A percentile compares a stretch with the other conserved stretches of the same genome.
These are phyloP conservation scores for Yarrowia deformans DNA, from an alignment of 805 yeast genomes.

Conservation along the genomic window DNA sequence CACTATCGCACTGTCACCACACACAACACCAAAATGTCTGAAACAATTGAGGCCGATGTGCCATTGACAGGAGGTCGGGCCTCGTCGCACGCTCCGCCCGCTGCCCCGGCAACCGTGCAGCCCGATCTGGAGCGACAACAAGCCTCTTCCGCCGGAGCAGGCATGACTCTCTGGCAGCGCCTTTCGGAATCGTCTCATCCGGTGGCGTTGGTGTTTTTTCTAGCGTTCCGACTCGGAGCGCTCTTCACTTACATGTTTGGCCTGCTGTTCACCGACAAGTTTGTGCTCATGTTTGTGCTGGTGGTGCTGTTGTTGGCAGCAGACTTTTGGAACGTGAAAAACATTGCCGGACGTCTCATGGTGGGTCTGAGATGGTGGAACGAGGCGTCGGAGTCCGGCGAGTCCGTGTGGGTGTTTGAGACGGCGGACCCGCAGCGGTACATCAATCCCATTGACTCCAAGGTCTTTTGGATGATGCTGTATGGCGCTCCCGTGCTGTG, in stretches of 20 bases:
- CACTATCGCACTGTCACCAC: background rate
- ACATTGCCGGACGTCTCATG: constrained; percentile 84
- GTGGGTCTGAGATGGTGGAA: constrained; percentile 98
- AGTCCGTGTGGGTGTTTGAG: constrained; percentile 86
- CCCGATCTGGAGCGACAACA: constrained; percentile 19
- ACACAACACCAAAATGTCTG: constrained; percentile 3
- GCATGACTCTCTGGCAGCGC: constrained; percentile 54
- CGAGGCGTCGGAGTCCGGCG: constrained; percentile 70
- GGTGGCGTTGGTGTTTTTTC: constrained; percentile 70
- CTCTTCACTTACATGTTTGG: constrained; percentile 75
- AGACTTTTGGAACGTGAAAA: constrained; percentile 94
- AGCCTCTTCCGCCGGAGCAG: constrained; percentile 1
- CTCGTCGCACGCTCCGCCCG: background rate
- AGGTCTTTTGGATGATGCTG: constrained; percentile 81
- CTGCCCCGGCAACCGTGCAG: constrained; percentile 14
- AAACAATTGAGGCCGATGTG: constrained; percentile 36
- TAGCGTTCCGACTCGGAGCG: constrained; percentile 68
- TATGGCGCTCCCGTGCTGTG: constrained; percentile 80
- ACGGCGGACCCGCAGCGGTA: constrained; percentile 69
- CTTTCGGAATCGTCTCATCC: constrained; percentile 82
- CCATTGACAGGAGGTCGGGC: constrained; percentile 3
- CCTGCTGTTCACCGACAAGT: constrained; percentile 66
- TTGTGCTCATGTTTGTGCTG: constrained; percentile 77
- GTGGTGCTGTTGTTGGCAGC: constrained; percentile 80
- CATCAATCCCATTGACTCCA: constrained; percentile 91